These are phyloP conservation scores for Pyrus pyrifolia DNA, from an alignment of 306 rosid species.

Conservation along the genomic window DNA sequence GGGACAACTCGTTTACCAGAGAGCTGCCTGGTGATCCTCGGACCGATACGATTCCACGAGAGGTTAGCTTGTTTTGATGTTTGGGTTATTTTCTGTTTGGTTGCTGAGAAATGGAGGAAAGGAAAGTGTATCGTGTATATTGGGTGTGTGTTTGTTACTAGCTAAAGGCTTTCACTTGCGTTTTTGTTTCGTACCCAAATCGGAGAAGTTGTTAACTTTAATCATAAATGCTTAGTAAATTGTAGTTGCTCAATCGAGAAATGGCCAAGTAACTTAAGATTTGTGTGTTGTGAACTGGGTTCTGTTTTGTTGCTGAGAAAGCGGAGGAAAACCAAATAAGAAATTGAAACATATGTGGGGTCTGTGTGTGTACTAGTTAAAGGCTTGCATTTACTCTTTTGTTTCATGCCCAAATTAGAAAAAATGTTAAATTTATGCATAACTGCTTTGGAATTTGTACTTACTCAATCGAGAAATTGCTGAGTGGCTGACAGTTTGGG, in stretches of 20 bases:
- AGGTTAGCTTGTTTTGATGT: constrained; percentile 34
- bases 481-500: neutral
- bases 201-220: neutral
- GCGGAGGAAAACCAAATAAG: neutral
- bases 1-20: constrained; percentile 81
- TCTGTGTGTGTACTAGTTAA: neutral
- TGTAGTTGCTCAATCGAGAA: neutral
- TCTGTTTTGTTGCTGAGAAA: constrained; percentile 3
- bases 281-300: neutral
- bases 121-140: neutral
- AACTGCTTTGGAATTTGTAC: neutral
- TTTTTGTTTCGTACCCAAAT: neutral
- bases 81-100: constrained; percentile 8
- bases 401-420: neutral
- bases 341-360: neutral
- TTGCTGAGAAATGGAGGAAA: neutral
- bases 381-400: neutral
- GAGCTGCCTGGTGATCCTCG: constrained; percentile 74
- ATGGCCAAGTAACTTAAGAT: neutral
- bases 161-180: neutral
- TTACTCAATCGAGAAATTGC: neutral
- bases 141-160: neutral
- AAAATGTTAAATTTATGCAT: neutral
- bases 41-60: constrained; percentile 62
- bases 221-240: neutral